Evolutionary conservation across 176 grass and related monocot species (phyloP), one percentile per base, ranked within the genome.

Genomic region (Calamus simplicifolius): DNA sequence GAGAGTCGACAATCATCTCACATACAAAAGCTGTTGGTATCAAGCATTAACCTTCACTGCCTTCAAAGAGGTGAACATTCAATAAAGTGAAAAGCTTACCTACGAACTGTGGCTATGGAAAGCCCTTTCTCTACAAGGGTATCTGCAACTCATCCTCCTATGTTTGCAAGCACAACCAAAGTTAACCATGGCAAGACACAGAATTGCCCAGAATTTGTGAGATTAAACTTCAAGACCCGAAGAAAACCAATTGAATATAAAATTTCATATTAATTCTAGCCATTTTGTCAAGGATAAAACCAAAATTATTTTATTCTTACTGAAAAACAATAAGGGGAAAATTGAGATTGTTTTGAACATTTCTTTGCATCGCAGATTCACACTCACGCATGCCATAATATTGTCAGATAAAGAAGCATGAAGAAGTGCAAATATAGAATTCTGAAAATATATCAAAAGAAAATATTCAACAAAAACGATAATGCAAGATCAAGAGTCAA

Each of bases 131-230:
- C 52, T 56, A 96, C 82, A 48, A 96, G 83, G 5, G 91, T 90
- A 72, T 96, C 91, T 38, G 91, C 91, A 61, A 96, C 90, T 83
- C 91, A 96, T 25, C 91, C 91, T 30, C 91, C 91, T 65, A 97
- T 67, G 43, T 97, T 97, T 10, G 92, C 87, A 65, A 85, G 91
- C 18, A 97, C 63, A 31, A 84, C 92, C 92, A 97, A 85, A 23
- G 92, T 97, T 52, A 97, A 59, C 92, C 92, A 97, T 59, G 92
- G 92, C 69, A 97, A 71, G 28, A 97, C 92, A 59, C 92, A 97
- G 1, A 97, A 55, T 56, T 91, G 80, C 26, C 92, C 87, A 10
- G 92, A 91, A 76, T 97, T 87, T 0, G 84, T 97, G 53, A 97
- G 78, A 66, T 97, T 91, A 69, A 97, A 91, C 78, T 91, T 97